Percentiles rank a stretch among this genome's conserved stretches.
phyloP scores from a whole-genome alignment of 371 early-diverging fungal genomes.

The Syncephalastrum sp. region DNA sequence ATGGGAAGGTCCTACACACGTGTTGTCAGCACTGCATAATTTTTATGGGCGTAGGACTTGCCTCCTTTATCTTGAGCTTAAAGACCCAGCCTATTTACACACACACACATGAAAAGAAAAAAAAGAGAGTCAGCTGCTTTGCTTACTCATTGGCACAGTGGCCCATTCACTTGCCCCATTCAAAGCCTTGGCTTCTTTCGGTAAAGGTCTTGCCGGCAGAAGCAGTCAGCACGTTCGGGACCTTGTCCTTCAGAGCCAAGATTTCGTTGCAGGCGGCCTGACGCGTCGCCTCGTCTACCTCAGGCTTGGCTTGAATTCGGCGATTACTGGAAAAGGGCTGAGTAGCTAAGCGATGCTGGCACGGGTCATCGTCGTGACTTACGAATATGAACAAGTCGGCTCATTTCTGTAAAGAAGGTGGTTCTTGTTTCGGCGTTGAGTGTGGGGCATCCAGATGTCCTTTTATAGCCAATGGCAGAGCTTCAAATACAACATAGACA shows the following conservation, averaged over 20 bases:
- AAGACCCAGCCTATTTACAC: conserved; percentile 41
- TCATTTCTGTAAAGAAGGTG: too few relatives aligned
- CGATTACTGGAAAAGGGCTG: conserved; percentile 24
- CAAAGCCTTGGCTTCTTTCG: conserved; percentile 46
- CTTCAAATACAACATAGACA: too few relatives aligned
- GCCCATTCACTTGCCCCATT: conserved; percentile 29
- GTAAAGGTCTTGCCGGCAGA: conserved; percentile 50
- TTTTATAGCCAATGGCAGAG: too few relatives aligned
- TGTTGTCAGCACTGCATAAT: background rate
- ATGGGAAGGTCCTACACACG: conserved; percentile 27
- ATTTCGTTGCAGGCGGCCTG: conserved; percentile 22
- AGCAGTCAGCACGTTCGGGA: conserved; percentile 29
- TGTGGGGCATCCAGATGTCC: too few relatives aligned
- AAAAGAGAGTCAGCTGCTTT: background rate
- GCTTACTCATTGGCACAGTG: background rate
- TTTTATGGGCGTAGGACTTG: conserved; percentile 5
- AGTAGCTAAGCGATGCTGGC: too few relatives aligned
- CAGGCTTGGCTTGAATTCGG: conserved; percentile 48
- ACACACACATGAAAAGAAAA: too few relatives aligned
- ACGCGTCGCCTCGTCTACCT: conserved; percentile 23
- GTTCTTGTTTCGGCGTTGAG: too few relatives aligned
- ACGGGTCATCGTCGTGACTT: too few relatives aligned
- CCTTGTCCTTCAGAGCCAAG: conserved; percentile 33
- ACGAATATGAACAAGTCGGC: too few relatives aligned
- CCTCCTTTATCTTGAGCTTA: conserved; percentile 42